Evolutionary conservation across 768 basidiomycete genomes (phyloP), one percentile per base, ranked within the genome.

Genomic region (Podaxis sp.): DNA sequence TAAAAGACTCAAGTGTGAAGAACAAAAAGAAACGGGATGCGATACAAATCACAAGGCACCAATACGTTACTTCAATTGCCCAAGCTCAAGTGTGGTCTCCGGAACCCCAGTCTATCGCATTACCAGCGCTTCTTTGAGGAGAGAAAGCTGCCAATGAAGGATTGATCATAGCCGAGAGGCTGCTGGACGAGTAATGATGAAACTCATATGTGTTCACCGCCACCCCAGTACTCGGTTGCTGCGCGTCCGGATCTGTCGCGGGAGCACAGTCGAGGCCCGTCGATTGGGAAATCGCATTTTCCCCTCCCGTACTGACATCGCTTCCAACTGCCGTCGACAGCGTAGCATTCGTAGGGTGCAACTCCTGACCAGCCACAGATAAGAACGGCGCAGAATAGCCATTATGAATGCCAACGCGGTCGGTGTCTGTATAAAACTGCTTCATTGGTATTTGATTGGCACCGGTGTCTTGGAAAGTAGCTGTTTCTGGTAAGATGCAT

Each of bases 131-230:
- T 24, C 49, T 28, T 12, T 22, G 20, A 12, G 26, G 49, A 2
- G 22, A 46, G 17, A 24, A 33, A 37, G n/a, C 15, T 7, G 41
- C 24, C 38, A 41, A 44, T 10, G 49, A 13, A 41, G 59, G 59
- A 49, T 60, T 60, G 12, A 60, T 60, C 59, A 60, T 60, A 24
- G 59, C 59, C 3, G 59, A 60, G 13, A 60, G 59, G 38, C 59
- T 60, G 40, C 59, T 60, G 28, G 59, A 60, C 2, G 50, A 53
- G 17, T 5, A 28, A 20, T 33, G 59, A 33, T 60, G 36, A 22
- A 60, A 60, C 17, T 53, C 49, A n/a, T 33, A 38, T 38, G 22
- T 15, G 7, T 37, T 30, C 38, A 33, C 7, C 13, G 22, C 30
- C 58, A 28, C 10, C 10, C 37, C 50, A 20, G 22, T 26, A 28